Base-by-base conservation (phyloP, 176 grass and related monocot species). In the Bothriochloa decipiens region DNA sequence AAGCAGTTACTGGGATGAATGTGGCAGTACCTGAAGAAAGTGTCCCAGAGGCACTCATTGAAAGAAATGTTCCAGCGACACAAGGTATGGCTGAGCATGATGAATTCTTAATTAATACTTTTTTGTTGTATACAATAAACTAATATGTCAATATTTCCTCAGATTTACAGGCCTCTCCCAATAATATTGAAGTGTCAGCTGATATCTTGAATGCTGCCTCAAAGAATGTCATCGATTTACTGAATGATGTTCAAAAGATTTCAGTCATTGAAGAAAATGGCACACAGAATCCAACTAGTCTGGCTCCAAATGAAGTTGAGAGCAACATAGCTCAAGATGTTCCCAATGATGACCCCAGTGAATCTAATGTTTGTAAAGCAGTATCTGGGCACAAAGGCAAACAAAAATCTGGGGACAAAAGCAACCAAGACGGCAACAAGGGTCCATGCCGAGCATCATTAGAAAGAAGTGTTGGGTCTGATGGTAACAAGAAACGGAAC, bases 401-500 rank as follows among this genome's bases (percentile, higher is more conserved):
- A 78, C 68, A 73, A 82, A 49, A 84, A 75, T 63, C 68, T 80
- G 65, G 47, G 67, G n/a, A 79, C 20, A 81, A 58, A 52, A 49
- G 42, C 40, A 63, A 42, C 49, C 71, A 80, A 70, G 67, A 64
- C 27, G 27, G 62, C 43, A 76, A 72, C 63, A 14, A 73, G 63
- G 69, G 45, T 72, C 64, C 82, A 75, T 70, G 82, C 75, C 70
- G 53, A 88, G 74, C 58, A 84, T 81, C 71, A 47, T 42, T 26
- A 33, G 85, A 72, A 83, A 81, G 76, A 86, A 83, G 36, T 76
- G 63, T 45, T 53, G 17, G 77, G 63, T 57, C 81, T 72, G 74
- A 80, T 68, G 57, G 25, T 47, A 86, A 91, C 49, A 74, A 53
- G 35, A 82, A 88, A 63, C 81, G 36, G 20, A 45, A 89, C 53